Evolutionary conservation across 179 eudicot species (phyloP).

Genomic region (Beta lomatogona): DNA sequence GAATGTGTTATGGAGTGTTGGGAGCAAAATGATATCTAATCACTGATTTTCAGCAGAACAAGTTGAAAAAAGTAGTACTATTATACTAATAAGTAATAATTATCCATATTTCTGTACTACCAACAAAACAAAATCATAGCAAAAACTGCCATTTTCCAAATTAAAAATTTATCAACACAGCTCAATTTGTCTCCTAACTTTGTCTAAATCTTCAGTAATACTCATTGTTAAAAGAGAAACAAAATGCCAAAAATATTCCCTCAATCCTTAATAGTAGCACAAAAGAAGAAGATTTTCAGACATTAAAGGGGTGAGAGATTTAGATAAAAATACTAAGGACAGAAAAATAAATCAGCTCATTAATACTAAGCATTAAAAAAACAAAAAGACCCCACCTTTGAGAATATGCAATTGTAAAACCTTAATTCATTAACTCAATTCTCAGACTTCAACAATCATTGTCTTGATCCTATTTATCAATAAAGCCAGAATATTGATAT

Average conservation of each 20-base stretch:
- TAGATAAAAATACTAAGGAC: neutral
- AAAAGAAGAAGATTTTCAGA: slow-evolving; percentile 22
- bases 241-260: slow-evolving; percentile 20
- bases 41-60: slow-evolving; percentile 25
- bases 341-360: neutral
- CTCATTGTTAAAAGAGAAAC: slow-evolving; percentile 30
- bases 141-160: slow-evolving; percentile 24
- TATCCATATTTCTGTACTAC: slow-evolving; percentile 31
- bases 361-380: slow-evolving; percentile 1
- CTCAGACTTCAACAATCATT: neutral
- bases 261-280: slow-evolving; percentile 21
- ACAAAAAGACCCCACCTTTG: slow-evolving; percentile 9
- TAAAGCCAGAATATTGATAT: neutral
- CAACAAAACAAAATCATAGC: slow-evolving; percentile 28
- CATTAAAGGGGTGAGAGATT: neutral
- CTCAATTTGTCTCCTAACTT: slow-evolving; percentile 35
- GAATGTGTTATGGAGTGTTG: slow-evolving; percentile 10
- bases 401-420: neutral
- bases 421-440: neutral
- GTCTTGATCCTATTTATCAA: neutral
- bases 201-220: slow-evolving; percentile 49
- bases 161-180: slow-evolving; percentile 23
- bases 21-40: slow-evolving; percentile 21
- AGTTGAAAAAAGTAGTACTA: slow-evolving; percentile 18
- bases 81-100: neutral